Evolutionary conservation across 495 filamentous ascomycete genomes (phyloP), one percentile per base, ranked within the genome.

Genomic region (Bacidia rubella): DNA sequence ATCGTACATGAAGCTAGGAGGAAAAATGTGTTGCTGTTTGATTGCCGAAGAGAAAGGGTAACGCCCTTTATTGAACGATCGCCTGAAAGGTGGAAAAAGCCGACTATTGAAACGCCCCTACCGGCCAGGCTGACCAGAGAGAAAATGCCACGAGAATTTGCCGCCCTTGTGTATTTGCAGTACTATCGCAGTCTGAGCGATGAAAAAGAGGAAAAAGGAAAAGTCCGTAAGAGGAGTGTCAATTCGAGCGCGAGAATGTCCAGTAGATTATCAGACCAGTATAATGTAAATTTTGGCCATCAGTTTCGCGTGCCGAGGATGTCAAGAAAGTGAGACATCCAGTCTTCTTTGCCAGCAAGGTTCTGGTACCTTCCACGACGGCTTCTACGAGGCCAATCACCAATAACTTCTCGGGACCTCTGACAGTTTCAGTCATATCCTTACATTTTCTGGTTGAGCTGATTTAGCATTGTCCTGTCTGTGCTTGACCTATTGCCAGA

Each of bases 391-490:
- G 38, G n/a, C 25, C 10, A 11, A 20, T 38, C n/a, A n/a, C n/a
- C n/a, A n/a, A 10, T 43, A 20, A 43, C 23, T 17, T 11, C 41
- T 43, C 41, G 19, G 41, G 41, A 20, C 4, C 19, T n/a, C n/a
- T n/a, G n/a, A n/a, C n/a, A n/a, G n/a, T n/a, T n/a, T 20, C 7
- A 44, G 41, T 17, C 17, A 20, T 44, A 17, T 17, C 17, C 20
- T 44, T 50, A 50, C 47, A 50, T 50, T 29, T 57, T 56, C 29
- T 73, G 70, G 54, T 76, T 74, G 53, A 78, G 57, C 38, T 72
- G 70, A 59, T 76, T 74, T 43, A 79, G 65, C 75, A 79, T 79
- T 54, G 74, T 70, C 51, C 69, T 77, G 55, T 79, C 75, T 15
- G 74, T 71, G 53, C 68, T 74, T 38, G 73, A 74, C 15, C 74